phyloP scores from a whole-genome alignment of 768 basidiomycete species.

The Pleurotus sapidus region DNA sequence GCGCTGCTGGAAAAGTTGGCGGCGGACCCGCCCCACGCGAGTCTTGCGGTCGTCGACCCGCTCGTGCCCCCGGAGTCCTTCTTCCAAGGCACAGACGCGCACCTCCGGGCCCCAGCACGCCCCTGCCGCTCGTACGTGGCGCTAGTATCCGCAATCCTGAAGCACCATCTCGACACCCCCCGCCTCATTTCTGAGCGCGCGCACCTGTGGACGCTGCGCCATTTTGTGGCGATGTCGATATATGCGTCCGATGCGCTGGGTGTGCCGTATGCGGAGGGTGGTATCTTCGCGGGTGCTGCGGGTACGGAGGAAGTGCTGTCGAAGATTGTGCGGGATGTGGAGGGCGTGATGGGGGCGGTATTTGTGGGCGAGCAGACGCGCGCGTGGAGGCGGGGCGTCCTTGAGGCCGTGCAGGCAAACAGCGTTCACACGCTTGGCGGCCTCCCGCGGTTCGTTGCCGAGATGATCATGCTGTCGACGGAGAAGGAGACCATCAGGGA shows the following conservation, averaged over 20 bases:
- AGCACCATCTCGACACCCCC: slow-evolving; percentile 56
- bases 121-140: slow-evolving; percentile 70
- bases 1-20: slow-evolving; percentile 43
- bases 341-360: background rate
- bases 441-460: slow-evolving; percentile 26
- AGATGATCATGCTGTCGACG: slow-evolving; percentile 26
- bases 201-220: slow-evolving; percentile 60
- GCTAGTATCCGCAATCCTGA: slow-evolving; percentile 51
- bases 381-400: slow-evolving; percentile 8
- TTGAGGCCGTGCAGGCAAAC: background rate
- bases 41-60: slow-evolving; percentile 58
- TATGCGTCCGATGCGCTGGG: slow-evolving; percentile 62
- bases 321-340: slow-evolving; percentile 25
- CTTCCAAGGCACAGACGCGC: slow-evolving; percentile 11
- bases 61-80: slow-evolving; percentile 46
- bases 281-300: slow-evolving; percentile 36
- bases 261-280: slow-evolving; percentile 38
- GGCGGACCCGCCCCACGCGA: slow-evolving; percentile 44
- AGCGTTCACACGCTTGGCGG: background rate
- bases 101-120: slow-evolving; percentile 33
- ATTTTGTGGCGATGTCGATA: slow-evolving; percentile 60
- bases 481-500: slow-evolving; percentile 49
- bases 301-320: slow-evolving; percentile 18
- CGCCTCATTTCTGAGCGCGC: slow-evolving; percentile 49
- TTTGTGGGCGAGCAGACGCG: background rate